These are phyloP conservation scores for Conringia planisiliqua DNA, from an alignment of 345 rosid species.

Conservation along the genomic window DNA sequence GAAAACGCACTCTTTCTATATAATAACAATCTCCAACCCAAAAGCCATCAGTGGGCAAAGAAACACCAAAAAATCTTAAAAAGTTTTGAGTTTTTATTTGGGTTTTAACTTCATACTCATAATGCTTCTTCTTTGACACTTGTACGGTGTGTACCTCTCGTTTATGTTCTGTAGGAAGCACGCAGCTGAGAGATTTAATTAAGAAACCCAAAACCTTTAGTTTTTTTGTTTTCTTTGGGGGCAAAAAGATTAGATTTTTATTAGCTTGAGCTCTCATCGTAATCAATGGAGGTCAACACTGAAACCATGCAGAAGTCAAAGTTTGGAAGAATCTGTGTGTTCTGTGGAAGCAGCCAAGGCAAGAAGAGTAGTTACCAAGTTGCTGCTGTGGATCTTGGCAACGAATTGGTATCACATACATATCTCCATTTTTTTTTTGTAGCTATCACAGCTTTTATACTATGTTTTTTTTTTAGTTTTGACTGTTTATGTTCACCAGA, in stretches of 20 bases:
- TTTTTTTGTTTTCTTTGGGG: neutral
- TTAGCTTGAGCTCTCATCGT: neutral
- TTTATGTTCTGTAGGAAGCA: constrained; percentile 5
- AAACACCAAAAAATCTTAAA: neutral
- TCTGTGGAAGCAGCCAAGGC: constrained; percentile 90
- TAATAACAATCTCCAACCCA: constrained; percentile 13
- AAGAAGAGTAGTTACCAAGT: constrained; percentile 60
- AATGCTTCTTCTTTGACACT: constrained; percentile 17
- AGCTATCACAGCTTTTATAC: neutral
- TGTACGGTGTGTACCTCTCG: constrained; percentile 19
- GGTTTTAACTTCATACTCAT: neutral
- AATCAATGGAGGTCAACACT: constrained; percentile 43
- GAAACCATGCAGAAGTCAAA: constrained; percentile 35
- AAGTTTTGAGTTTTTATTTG: neutral
- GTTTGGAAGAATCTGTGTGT: constrained; percentile 81
- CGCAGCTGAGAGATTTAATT: neutral
- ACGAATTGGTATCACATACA: constrained; percentile 55
- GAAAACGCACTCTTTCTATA: constrained; percentile 26
- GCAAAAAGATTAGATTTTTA: neutral
- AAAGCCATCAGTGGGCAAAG: constrained; percentile 13
- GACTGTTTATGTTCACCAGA: constrained; percentile 19
- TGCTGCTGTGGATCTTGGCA: constrained; percentile 80
- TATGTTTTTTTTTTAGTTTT: neutral
- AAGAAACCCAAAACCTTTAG: neutral
- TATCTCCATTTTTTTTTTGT: neutral